Percentiles rank a stretch among this genome's conserved stretches.
phyloP scores from a whole-genome alignment of 768 basidiomycete genomes.

The Pleurotus pulmonarius region DNA sequence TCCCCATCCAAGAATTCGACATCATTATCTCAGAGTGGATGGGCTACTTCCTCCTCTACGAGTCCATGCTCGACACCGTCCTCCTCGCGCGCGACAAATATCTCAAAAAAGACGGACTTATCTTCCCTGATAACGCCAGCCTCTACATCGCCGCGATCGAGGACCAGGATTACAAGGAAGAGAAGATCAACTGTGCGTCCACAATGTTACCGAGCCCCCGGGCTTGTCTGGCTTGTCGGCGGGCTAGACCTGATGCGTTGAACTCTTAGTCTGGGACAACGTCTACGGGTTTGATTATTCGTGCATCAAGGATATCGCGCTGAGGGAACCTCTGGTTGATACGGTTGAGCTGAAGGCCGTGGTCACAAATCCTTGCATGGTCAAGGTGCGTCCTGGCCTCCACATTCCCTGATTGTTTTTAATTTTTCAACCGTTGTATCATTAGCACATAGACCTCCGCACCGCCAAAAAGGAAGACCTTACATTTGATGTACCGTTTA shows the following conservation, averaged over 20 bases:
- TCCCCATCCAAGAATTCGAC: constrained; percentile 90
- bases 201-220: neutral
- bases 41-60: constrained; percentile 99
- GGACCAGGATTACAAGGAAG: constrained; percentile 99
- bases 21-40: constrained; percentile 99
- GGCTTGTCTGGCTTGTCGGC: constrained; percentile 1
- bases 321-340: constrained; percentile 95
- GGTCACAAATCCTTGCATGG: constrained; percentile 84
- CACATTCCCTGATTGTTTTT: neutral
- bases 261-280: constrained; percentile 93
- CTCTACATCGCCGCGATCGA: constrained; percentile 96
- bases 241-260: constrained; percentile 1
- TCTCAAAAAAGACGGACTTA: constrained; percentile 83
- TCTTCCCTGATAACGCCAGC: constrained; percentile 94
- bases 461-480: constrained; percentile 96
- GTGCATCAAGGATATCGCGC: constrained; percentile 97
- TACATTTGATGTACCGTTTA: constrained; percentile 78
- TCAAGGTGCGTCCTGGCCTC: constrained; percentile 58
- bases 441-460: constrained; percentile 80
- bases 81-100: constrained; percentile 96
- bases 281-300: constrained; percentile 99
- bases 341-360: constrained; percentile 97
- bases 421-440: constrained; percentile 5
- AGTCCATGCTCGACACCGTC: constrained; percentile 99
- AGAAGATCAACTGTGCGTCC: constrained; percentile 95